Conservation (phyloP, 2,329 filamentous ascomycete species). For the Scedosporium boydii region DNA sequence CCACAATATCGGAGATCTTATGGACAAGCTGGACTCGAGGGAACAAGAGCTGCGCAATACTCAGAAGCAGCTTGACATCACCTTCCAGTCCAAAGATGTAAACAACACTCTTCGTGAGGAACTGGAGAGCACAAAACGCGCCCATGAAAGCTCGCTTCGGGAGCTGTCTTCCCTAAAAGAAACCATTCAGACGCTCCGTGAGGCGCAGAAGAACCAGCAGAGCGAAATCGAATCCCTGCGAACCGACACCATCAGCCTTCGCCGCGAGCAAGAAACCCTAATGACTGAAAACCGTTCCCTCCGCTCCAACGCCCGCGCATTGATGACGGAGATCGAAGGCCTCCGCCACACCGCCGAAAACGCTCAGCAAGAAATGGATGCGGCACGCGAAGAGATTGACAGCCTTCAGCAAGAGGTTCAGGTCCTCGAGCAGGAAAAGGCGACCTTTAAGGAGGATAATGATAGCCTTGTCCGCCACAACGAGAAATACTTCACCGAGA, state of each 20-base stretch:
- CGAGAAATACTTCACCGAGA: conserved; percentile 44
- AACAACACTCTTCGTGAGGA: conserved; percentile 32
- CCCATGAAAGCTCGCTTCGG: conserved; percentile 21
- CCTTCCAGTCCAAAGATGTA: conserved; percentile 27
- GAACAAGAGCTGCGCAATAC: conserved; percentile 32
- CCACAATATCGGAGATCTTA: conserved; percentile 43
- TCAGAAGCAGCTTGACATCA: conserved; percentile 30
- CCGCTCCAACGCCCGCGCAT: conserved; percentile 27
- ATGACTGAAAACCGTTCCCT: conserved; percentile 35
- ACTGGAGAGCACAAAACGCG: conserved; percentile 26
- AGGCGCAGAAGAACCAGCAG: conserved; percentile 25
- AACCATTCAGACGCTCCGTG: conserved; percentile 28
- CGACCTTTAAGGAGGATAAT: conserved; percentile 38
- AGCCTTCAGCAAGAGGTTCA: conserved; percentile 27
- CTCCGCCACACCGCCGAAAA: conserved; percentile 31
- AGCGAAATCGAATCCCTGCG: conserved; percentile 31
- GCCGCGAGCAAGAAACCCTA: conserved; percentile 32
- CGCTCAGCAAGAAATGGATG: conserved; percentile 31
- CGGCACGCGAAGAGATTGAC: conserved; percentile 29
- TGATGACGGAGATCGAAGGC: conserved; percentile 33
- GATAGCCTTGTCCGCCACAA: conserved; percentile 43
- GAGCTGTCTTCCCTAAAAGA: conserved; percentile 31
- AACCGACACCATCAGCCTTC: conserved; percentile 29
- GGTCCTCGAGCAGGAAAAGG: conserved; percentile 31
- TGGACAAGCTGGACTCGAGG: conserved; percentile 29